Base-by-base conservation (phyloP, 2,329 filamentous ascomycete genomes). In the Trichoderma sp. region DNA sequence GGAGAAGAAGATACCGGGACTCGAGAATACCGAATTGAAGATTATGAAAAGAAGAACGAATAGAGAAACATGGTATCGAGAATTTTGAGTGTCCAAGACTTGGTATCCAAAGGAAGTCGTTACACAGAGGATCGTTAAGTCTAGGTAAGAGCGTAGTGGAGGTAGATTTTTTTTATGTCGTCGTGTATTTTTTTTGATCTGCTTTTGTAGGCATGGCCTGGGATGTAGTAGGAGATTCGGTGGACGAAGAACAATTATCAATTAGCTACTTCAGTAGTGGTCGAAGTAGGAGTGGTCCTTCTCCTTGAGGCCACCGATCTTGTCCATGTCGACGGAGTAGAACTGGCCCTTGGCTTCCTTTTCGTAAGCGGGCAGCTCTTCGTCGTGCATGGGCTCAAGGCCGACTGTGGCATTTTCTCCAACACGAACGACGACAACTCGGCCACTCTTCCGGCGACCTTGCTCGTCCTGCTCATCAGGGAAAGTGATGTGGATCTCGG, bases 401-500 rank as follows among this genome's bases (percentile, higher is more conserved):
- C 95, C 96, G 74, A 98, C 91, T 47, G 90, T 87, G 62, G 93
- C 92, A 73, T 90, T 92, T 75, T 98, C 96, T 74, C 95, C 94
- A 66, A 98, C 93, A 67, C 93, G 90, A 70, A 99, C 95, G 43
- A 98, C 90, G 26, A 99, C 92, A 66, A 98, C 94, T 36, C 95
- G 91, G 39, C 95, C 95, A 75, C 92, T 94, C 84, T 92, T 92
- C 77, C 88, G 88, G 82, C 91, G 93, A 76, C 95, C 95, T 69
- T 89, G 85, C 76, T 94, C 93, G 79, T 98, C 95, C 76, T 97
- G 91, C 85, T 98, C 96, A 77, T 97, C 93, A 17, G 96, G 96
- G 85, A 99, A 98, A 43, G 96, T 98, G 82, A 99, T 97, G 82
- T 95, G 94, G 78, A 99, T 99, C 84, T 98, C 93, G 23, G 96